Conservation (phyloP, 2,329 filamentous ascomycete species). For the Beauveria bassiana region DNA sequence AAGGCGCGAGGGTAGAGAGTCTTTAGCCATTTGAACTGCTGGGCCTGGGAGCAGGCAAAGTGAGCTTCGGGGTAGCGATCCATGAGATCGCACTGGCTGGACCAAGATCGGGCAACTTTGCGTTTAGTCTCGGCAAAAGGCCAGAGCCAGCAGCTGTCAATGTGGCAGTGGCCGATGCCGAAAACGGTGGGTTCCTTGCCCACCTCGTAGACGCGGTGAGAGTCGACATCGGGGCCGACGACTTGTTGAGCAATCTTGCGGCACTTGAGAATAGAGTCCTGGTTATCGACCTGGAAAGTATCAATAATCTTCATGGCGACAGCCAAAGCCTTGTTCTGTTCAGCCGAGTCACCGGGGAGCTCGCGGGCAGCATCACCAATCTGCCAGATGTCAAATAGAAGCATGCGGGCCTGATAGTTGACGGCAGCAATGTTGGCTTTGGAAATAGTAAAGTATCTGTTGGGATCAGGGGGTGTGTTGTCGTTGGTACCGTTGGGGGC, state of each 20-base stretch:
- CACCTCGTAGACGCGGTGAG: constrained; percentile 72
- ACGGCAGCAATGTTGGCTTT: constrained; percentile 83
- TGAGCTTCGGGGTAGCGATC: constrained; percentile 90
- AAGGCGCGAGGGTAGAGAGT: constrained; percentile 80
- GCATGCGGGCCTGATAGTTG: constrained; percentile 72
- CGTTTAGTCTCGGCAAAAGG: constrained; percentile 96
- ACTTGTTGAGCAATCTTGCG: constrained; percentile 79
- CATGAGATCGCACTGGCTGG: constrained; percentile 91
- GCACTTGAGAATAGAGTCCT: constrained; percentile 69
- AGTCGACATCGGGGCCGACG: constrained; percentile 73
- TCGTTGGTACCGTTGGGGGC: constrained; percentile 66
- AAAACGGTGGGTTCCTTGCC: constrained; percentile 71
- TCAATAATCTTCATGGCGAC: constrained; percentile 86
- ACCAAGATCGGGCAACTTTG: constrained; percentile 93
- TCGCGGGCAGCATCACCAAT: constrained; percentile 87
- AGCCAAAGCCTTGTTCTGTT: constrained; percentile 78
- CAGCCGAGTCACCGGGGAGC: constrained; percentile 80
- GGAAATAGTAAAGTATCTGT: constrained; percentile 68
- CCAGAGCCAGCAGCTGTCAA: constrained; percentile 98
- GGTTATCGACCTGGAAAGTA: constrained; percentile 71
- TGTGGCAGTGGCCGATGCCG: constrained; percentile 93
- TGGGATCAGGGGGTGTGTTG: constrained; percentile 82
- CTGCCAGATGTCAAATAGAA: constrained; percentile 94
- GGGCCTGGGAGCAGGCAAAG: constrained; percentile 88
- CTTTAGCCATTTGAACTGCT: constrained; percentile 98